phyloP scores from a whole-genome alignment of 2,329 filamentous ascomycete genomes.

The Neophaeococcomyces mojaviensis region DNA sequence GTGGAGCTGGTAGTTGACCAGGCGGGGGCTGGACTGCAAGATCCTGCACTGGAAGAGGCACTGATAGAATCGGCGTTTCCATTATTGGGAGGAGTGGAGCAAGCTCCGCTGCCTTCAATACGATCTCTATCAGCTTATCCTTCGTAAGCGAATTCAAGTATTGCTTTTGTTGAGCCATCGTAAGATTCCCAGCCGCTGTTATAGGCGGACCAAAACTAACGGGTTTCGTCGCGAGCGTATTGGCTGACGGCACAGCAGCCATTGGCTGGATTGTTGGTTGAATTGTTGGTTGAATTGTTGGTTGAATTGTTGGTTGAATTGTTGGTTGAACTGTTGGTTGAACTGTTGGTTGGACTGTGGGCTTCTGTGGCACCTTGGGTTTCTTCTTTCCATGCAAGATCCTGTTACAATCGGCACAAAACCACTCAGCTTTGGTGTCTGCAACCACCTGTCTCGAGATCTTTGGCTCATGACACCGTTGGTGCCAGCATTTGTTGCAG shows the following conservation, averaged over 20 bases:
- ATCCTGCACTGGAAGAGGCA: too few relatives aligned
- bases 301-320: neutral
- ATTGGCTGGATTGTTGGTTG: neutral
- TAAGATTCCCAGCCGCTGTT: conserved; percentile 16
- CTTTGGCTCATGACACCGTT: conserved; percentile 69
- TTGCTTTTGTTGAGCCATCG: conserved; percentile 13
- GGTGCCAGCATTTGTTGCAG: conserved; percentile 73
- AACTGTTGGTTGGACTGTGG: neutral
- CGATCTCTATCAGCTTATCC: conserved; percentile 18
- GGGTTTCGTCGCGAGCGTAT: too few relatives aligned
- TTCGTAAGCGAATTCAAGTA: conserved; percentile 20
- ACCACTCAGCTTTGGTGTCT: conserved; percentile 62
- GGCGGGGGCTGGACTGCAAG: neutral
- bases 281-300: neutral
- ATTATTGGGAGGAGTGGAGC: conserved; percentile 22
- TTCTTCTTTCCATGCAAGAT: conserved; percentile 23
- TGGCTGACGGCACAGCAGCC: neutral
- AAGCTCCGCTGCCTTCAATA: conserved; percentile 21
- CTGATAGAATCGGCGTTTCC: conserved; percentile 12
- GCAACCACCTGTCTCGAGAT: conserved; percentile 63
- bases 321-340: neutral
- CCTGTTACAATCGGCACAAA: conserved; percentile 55
- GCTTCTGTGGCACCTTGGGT: conserved; percentile 13
- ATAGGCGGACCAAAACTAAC: conserved; percentile 14
- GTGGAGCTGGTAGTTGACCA: conserved; percentile 9